Evolutionary conservation across 768 basidiomycete genomes (phyloP).

Genomic region (Calocybe gangraenosa): DNA sequence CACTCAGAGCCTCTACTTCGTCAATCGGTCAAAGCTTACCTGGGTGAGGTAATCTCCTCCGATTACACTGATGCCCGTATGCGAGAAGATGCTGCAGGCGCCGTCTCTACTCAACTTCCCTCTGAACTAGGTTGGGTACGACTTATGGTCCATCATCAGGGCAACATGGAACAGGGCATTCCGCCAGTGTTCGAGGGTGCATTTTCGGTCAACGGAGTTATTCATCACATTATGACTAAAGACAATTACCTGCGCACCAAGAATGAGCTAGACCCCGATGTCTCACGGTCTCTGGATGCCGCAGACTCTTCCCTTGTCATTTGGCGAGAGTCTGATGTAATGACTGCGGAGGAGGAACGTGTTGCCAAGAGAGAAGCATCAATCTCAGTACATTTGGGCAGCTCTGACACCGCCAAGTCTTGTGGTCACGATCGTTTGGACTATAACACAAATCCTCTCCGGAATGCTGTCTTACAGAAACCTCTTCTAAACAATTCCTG

Average conservation of each 20-base stretch:
- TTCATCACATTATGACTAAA: constrained; percentile 67
- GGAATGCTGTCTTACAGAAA: constrained; percentile 47
- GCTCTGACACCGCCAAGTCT: constrained; percentile 27
- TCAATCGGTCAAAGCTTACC: constrained; percentile 62
- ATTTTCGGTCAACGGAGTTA: constrained; percentile 63
- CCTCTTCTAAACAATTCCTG: constrained; percentile 24
- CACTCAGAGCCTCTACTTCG: constrained; percentile 60
- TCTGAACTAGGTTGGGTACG: constrained; percentile 72
- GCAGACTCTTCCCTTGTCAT: constrained; percentile 59
- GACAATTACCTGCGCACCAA: constrained; percentile 68
- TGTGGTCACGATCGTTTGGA: constrained; percentile 71
- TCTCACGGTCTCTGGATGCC: constrained; percentile 32
- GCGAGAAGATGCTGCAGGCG: constrained; percentile 60
- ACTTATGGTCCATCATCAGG: constrained; percentile 67
- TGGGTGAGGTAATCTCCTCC: constrained; percentile 70
- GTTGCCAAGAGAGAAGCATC: constrained; percentile 24
- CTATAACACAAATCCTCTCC: constrained; percentile 58
- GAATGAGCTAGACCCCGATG: constrained; percentile 51
- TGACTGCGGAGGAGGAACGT: constrained; percentile 48
- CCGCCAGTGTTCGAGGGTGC: constrained; percentile 71
- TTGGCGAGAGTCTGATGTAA: constrained; percentile 70
- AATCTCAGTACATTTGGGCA: constrained; percentile 15
- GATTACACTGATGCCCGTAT: constrained; percentile 48
- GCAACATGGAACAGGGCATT: constrained; percentile 39
- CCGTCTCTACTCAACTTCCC: constrained; percentile 37